phyloP scores from a whole-genome alignment of 2,329 filamentous ascomycete genomes.

The Huntiella abstrusa region DNA sequence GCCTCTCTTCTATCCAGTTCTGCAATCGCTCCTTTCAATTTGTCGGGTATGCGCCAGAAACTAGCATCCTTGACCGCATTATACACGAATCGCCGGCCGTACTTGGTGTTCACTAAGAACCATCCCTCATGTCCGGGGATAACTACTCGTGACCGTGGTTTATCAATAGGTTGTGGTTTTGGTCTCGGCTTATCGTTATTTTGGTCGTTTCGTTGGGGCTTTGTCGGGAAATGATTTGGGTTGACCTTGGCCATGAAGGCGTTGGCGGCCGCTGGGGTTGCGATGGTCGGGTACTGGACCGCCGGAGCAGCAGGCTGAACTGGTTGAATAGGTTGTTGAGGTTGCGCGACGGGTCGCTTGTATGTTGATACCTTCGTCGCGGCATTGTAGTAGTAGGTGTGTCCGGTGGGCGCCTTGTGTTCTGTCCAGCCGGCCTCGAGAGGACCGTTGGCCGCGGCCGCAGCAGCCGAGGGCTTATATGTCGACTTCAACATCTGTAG shows the following conservation, averaged over 20 bases:
- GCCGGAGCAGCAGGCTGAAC: neutral
- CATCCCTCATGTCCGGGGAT: constrained; percentile 76
- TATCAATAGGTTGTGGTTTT: constrained; percentile 52
- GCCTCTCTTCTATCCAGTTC: constrained; percentile 35
- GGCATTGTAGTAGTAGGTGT: constrained; percentile 75
- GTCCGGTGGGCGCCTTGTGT: constrained; percentile 73
- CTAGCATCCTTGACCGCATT: constrained; percentile 74
- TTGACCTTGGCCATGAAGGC: constrained; percentile 38
- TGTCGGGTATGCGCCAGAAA: constrained; percentile 85
- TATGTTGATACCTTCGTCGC: constrained; percentile 76
- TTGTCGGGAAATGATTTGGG: constrained; percentile 19
- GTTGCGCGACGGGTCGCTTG: constrained; percentile 40
- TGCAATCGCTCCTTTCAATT: constrained; percentile 61
- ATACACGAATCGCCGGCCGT: constrained; percentile 76
- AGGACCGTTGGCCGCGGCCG: constrained; percentile 26
- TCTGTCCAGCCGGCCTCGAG: constrained; percentile 78
- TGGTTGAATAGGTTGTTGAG: neutral
- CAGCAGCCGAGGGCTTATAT: constrained; percentile 37
- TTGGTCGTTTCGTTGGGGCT: constrained; percentile 24
- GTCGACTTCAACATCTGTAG: constrained; percentile 53
- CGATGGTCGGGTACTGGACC: constrained; percentile 17
- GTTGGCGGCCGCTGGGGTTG: constrained; percentile 38
- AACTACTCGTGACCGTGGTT: constrained; percentile 57
- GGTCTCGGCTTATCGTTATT: constrained; percentile 25
- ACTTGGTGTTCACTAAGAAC: constrained; percentile 83